Base-by-base conservation (phyloP, 106 monocot genomes). In the Dendrobium catenatum region DNA sequence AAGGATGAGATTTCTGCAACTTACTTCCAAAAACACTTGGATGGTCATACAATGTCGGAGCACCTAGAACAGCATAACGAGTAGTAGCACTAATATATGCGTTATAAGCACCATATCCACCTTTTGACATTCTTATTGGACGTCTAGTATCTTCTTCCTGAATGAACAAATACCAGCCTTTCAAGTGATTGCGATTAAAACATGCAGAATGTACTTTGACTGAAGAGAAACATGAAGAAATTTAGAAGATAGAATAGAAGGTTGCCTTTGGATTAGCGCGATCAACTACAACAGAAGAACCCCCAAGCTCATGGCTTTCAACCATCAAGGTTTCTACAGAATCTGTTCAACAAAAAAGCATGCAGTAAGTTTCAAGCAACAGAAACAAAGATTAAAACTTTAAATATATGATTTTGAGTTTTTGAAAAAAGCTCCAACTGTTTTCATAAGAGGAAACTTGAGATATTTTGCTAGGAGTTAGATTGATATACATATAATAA, bases 21-120 rank as follows among this genome's bases (percentile, higher is more conserved):
- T 85, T 86, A 99, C 98, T 91, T 80, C 93, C 98, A 88, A 83
- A 93, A 72, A 83, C 81, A 79, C 78, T 81, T 27, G 92, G 95
- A 77, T 91, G 95, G 64, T 99, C 98, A 85, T 98, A 98, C n/a
- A 93, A 77, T 46, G 98, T 99, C 31, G 95, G 93, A 43, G 95
- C 91, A 81, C 98, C 98, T 61, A 99, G 79, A 43, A 91, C 87
- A 10, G 91, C 98, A 89, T 93, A 99, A 22, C 98, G 86, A 80
- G 95, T 95, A 81, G 98, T 91, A 75, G 92, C 91, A 49, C 90
- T 83, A 56, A 98, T 98, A 80, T 95, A 98, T 61, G 93, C 91
- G 83, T 92, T 94, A 77, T 96, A 96, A 51, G 94, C 93, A 83
- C 93, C 93, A 86, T 97, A 97, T 76, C 96, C 96, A 80, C 94